phyloP scores from a whole-genome alignment of 2,329 filamentous ascomycete species.

The Sporothrix pseudoabietina region DNA sequence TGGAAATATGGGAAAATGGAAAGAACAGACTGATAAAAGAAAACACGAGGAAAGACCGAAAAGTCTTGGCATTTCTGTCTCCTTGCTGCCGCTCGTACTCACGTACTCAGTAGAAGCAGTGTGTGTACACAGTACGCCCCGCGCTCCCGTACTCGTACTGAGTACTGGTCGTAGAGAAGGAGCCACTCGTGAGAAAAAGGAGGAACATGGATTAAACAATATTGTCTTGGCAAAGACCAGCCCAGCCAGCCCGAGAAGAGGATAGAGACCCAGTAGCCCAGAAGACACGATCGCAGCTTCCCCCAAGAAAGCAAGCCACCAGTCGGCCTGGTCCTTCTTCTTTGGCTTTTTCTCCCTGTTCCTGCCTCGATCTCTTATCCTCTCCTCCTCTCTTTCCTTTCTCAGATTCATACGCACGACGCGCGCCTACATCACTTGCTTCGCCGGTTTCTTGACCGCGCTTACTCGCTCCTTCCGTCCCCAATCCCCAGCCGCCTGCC shows the following conservation, averaged over 20 bases:
- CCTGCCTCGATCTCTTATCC: background rate
- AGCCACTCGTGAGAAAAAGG: constrained; percentile 20
- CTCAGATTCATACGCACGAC: background rate
- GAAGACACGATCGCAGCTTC: constrained; percentile 15
- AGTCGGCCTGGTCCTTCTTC: constrained; percentile 5
- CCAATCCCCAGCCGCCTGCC: background rate
- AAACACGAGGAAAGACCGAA: constrained; percentile 7
- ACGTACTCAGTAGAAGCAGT: background rate
- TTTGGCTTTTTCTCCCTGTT: background rate
- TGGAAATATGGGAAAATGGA: too few species aligned
- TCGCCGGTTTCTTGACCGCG: background rate
- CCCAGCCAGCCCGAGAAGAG: background rate
- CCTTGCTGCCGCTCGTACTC: background rate
- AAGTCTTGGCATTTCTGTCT: constrained; percentile 10
- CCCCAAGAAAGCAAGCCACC: constrained; percentile 7
- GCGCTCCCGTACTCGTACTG: background rate
- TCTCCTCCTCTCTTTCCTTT: background rate
- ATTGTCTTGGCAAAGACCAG: constrained; percentile 25
- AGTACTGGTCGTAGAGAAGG: background rate
- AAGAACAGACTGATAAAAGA: background rate
- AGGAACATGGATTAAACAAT: constrained; percentile 21
- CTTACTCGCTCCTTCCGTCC: constrained; percentile 14
- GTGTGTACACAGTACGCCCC: background rate
- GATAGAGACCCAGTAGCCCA: background rate
- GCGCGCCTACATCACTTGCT: background rate